Conservation (phyloP, 78 protist genomes). For the Chrysochromulina parva region DNA sequence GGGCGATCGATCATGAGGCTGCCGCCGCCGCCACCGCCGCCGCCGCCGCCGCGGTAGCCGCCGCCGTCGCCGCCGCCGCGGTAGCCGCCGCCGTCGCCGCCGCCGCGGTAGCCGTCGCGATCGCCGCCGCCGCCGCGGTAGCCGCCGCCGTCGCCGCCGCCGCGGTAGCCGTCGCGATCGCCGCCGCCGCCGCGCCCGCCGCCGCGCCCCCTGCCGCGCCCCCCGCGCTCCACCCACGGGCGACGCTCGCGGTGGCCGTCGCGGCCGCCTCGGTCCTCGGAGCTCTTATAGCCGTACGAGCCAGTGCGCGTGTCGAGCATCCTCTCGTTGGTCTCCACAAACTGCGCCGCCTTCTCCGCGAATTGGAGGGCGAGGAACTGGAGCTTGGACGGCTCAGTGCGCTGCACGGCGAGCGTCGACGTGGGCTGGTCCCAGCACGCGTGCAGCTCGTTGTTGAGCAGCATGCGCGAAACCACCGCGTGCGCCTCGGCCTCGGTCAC, state of each 20-base stretch:
- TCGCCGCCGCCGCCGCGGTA: neutral
- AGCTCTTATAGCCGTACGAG: neutral
- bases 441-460: constrained; percentile 57
- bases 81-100: too few relatives aligned
- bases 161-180: neutral
- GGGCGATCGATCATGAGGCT: too few relatives aligned
- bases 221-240: constrained; percentile 6
- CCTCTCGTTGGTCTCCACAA: constrained; percentile 47
- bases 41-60: too few relatives aligned
- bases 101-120: too few relatives aligned
- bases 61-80: too few relatives aligned
- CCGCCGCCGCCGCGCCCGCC: neutral
- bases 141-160: neutral
- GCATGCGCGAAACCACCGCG: constrained; percentile 58
- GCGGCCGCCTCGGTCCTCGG: neutral
- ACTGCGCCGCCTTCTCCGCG: constrained; percentile 58
- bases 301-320: constrained; percentile 33
- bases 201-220: neutral
- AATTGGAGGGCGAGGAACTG: constrained; percentile 75
- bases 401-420: constrained; percentile 65
- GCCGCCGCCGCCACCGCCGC: too few relatives aligned
- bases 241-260: neutral
- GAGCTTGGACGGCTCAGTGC: constrained; percentile 69
- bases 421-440: constrained; percentile 80
- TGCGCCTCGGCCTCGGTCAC: constrained; percentile 16